Conservation (phyloP, 2,329 filamentous ascomycete genomes). For the Cadophora malorum region DNA sequence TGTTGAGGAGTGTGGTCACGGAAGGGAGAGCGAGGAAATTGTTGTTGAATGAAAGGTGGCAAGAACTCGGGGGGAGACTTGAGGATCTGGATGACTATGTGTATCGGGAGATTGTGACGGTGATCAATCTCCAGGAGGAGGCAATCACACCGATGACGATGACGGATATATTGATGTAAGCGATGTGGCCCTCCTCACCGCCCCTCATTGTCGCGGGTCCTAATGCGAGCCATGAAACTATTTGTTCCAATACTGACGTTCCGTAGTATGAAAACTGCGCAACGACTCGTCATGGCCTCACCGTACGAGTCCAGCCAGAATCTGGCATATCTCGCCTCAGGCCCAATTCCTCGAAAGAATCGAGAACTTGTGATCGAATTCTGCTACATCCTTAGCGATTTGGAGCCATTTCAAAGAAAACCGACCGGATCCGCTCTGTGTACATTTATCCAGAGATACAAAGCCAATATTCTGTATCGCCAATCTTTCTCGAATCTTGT, state of each 20-base stretch:
- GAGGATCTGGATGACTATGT: constrained; percentile 9
- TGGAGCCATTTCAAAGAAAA: constrained; percentile 3
- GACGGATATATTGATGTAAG: constrained; percentile 11
- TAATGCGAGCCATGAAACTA: not conserved
- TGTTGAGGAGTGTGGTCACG: not conserved
- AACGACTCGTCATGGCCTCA: constrained; percentile 6
- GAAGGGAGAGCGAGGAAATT: constrained; percentile 8
- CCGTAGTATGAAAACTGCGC: not conserved
- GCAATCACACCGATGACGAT: not conserved
- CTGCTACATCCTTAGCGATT: constrained; percentile 1
- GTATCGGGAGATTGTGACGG: not conserved
- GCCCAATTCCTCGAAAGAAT: not conserved
- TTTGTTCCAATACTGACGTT: not conserved
- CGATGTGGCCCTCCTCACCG: no score
- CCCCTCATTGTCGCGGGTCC: no score
- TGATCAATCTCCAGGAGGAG: constrained; percentile 8
- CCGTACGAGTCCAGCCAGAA: constrained; percentile 12
- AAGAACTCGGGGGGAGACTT: not conserved
- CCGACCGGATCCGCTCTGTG: not conserved
- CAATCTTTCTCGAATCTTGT: constrained; percentile 2
- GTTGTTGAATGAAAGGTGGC: constrained; percentile 7
- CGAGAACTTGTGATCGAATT: constrained; percentile 8
- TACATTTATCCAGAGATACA: constrained; percentile 5
- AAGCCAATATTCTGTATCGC: constrained; percentile 9
- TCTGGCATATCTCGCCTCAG: not conserved